These are phyloP conservation scores for Phytophthora fragariae DNA, from an alignment of 352 stramenopile species.

Conservation along the genomic window DNA sequence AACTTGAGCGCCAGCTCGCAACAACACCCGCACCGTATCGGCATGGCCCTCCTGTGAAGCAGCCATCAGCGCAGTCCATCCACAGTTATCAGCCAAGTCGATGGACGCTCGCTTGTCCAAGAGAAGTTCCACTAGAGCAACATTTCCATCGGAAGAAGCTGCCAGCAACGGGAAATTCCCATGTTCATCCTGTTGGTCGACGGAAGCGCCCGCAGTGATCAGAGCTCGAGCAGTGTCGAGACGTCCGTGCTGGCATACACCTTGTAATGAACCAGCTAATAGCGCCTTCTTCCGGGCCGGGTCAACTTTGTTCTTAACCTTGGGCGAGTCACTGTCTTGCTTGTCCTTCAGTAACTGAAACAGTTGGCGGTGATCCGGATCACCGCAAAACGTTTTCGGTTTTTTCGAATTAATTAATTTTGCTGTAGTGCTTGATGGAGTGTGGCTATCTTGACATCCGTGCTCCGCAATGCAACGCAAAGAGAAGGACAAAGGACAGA, in stretches of 20 bases:
- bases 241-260: not conserved
- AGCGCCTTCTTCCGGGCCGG: too few relatives aligned
- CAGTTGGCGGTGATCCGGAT: too few relatives aligned
- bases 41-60: not conserved
- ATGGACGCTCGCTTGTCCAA: not conserved
- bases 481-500: too few relatives aligned
- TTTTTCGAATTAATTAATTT: too few relatives aligned
- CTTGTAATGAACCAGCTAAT: not conserved
- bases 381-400: too few relatives aligned
- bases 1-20: not conserved
- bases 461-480: too few relatives aligned
- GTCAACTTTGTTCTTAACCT: too few relatives aligned
- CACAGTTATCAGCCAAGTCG: not conserved
- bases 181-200: not conserved
- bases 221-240: not conserved
- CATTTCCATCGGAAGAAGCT: not conserved
- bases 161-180: not conserved
- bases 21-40: not conserved
- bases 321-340: too few relatives aligned
- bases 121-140: not conserved
- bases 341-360: too few relatives aligned
- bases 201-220: not conserved
- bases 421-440: too few relatives aligned
- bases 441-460: too few relatives aligned
- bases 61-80: not conserved